Percentiles rank a stretch among this genome's conserved stretches.
Evolutionary conservation across 1,284 basidiomycete genomes (phyloP).

Genomic region (Cutaneotrichosporon spelunceum): DNA sequence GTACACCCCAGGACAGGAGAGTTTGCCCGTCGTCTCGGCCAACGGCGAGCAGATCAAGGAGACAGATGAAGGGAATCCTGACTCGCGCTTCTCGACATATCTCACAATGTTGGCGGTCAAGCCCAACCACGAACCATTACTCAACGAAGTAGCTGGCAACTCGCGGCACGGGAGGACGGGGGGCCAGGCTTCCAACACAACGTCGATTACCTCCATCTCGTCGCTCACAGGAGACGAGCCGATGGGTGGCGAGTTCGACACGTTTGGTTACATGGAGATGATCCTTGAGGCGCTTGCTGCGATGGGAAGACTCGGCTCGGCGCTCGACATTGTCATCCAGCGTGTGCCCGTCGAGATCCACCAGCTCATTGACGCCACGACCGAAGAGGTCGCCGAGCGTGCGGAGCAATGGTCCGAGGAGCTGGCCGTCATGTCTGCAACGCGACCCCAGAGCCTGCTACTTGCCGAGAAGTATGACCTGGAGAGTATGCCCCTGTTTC

Average conservation of each 20-base stretch:
- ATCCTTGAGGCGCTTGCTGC: slow-evolving; percentile 88
- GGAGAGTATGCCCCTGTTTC: slow-evolving; percentile 24
- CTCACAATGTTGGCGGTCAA: slow-evolving; percentile 68
- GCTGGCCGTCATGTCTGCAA: slow-evolving; percentile 12
- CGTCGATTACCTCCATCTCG: slow-evolving; percentile 56
- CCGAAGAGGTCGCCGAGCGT: slow-evolving; percentile 52
- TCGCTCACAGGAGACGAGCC: slow-evolving; percentile 14
- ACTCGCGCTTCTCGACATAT: slow-evolving; percentile 58
- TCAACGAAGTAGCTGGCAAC: slow-evolving; percentile 18
- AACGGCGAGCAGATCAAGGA: slow-evolving; percentile 16
- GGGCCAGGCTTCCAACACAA: slow-evolving; percentile 8
- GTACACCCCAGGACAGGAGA: slow-evolving; percentile 74
- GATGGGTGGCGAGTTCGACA: slow-evolving; percentile 43
- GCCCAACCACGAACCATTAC: slow-evolving; percentile 69
- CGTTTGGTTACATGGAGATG: slow-evolving; percentile 90
- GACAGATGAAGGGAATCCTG: not conserved
- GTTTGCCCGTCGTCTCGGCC: slow-evolving; percentile 22
- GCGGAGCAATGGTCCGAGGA: slow-evolving; percentile 47
- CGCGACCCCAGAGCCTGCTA: slow-evolving; percentile 25
- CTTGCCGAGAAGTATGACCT: slow-evolving; percentile 19
- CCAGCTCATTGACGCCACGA: slow-evolving; percentile 21
- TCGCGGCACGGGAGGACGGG: not conserved
- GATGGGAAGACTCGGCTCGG: slow-evolving; percentile 80
- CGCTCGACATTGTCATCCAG: slow-evolving; percentile 79
- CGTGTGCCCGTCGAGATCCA: slow-evolving; percentile 79